Evolutionary conservation across 1,284 basidiomycete genomes (phyloP).

Genomic region (Ganoderma leucocontextum): DNA sequence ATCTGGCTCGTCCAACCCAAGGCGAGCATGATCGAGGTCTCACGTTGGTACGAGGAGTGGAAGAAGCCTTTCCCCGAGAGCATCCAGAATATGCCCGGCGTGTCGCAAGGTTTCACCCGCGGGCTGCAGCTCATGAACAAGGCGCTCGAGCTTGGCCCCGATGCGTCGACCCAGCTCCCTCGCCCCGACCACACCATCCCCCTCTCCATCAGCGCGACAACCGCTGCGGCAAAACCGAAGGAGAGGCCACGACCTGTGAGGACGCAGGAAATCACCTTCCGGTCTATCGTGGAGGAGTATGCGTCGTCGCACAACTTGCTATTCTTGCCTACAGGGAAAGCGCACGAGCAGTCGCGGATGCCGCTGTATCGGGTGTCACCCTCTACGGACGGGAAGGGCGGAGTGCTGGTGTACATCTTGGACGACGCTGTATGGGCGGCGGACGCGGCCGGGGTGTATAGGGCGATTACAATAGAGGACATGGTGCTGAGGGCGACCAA

Average conservation of each 20-base stretch:
- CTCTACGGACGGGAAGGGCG: conserved; percentile 83
- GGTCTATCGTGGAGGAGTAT: conserved; percentile 88
- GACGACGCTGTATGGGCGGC: conserved; percentile 91
- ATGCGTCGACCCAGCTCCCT: conserved; percentile 71
- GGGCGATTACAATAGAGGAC: conserved; percentile 70
- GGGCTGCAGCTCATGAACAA: conserved; percentile 93
- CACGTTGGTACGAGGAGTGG: conserved; percentile 93
- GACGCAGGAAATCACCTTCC: conserved; percentile 87
- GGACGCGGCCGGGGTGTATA: conserved; percentile 59
- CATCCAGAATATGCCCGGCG: conserved; percentile 68
- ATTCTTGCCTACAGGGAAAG: conserved; percentile 86
- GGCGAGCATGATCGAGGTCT: conserved; percentile 90
- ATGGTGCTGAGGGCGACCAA: conserved; percentile 72
- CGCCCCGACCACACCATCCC: conserved; percentile 65
- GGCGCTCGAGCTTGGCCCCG: conserved; percentile 84
- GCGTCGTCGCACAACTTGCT: conserved; percentile 87
- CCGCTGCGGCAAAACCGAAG: conserved; percentile 39
- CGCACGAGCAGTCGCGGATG: conserved; percentile 85
- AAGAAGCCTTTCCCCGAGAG: conserved; percentile 79
- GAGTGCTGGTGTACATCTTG: conserved; percentile 83
- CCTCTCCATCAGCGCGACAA: conserved; percentile 38
- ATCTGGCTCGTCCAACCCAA: conserved; percentile 89
- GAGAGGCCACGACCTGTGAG: conserved; percentile 53
- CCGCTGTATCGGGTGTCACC: conserved; percentile 85
- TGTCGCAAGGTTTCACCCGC: conserved; percentile 82